A percentile compares a stretch with the other conserved stretches of the same genome.
Conservation (phyloP, 441 rosid species). For the Corymbia citriodora region DNA sequence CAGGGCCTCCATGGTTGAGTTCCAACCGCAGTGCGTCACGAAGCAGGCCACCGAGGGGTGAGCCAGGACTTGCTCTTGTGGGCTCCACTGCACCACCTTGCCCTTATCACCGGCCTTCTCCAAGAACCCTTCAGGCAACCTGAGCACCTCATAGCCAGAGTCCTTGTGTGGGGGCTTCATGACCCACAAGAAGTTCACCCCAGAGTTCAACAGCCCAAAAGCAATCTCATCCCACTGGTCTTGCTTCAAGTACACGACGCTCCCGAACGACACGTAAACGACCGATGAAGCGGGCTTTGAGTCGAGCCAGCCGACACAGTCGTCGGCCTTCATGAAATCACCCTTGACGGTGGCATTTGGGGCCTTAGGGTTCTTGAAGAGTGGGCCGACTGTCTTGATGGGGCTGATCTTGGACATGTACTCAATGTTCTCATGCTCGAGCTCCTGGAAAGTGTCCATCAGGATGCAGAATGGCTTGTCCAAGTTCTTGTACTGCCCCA, state of each 20-base stretch:
- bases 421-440: constrained; percentile 26
- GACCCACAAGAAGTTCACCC: constrained; percentile 43
- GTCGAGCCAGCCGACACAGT: constrained; percentile 47
- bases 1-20: constrained; percentile 39
- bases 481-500: constrained; percentile 20
- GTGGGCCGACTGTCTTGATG: constrained; percentile 35
- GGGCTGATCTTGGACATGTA: constrained; percentile 19
- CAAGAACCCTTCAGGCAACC: constrained; percentile 8
- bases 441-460: constrained; percentile 32
- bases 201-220: constrained; percentile 22
- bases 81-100: constrained; percentile 36
- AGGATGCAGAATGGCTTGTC: constrained; percentile 37
- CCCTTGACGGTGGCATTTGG: constrained; percentile 3
- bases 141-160: background rate
- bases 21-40: constrained; percentile 52
- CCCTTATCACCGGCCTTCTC: constrained; percentile 33
- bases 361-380: constrained; percentile 21
- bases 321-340: constrained; percentile 28
- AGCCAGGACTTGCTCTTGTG: constrained; percentile 38
- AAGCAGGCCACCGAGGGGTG: constrained; percentile 38
- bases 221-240: constrained; percentile 32
- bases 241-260: constrained; percentile 20
- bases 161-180: constrained; percentile 19
- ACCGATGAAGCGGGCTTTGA: constrained; percentile 30
- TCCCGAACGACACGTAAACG: constrained; percentile 52